Conservation (phyloP, 805 yeast species). For the Wickerhamiella brachini region DNA sequence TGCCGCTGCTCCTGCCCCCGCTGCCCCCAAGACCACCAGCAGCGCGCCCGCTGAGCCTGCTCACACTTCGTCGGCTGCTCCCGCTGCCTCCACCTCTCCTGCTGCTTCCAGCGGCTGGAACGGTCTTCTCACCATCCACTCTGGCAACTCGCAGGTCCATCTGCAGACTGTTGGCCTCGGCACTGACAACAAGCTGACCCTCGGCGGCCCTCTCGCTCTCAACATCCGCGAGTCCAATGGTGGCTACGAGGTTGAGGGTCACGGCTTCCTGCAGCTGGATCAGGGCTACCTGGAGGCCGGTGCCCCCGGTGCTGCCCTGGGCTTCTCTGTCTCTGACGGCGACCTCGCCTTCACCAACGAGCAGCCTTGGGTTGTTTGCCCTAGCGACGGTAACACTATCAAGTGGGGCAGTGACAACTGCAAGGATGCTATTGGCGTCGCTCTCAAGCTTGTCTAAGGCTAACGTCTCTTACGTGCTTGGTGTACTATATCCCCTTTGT, state of each 20-base stretch:
- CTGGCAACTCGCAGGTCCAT: neutral
- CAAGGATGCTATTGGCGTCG: conserved; percentile 1
- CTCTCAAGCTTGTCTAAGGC: neutral
- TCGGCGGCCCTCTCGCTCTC: neutral
- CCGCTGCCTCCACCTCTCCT: neutral
- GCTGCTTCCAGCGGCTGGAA: neutral
- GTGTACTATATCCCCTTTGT: neutral
- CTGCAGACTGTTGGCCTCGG: neutral
- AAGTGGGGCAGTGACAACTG: conserved; percentile 1
- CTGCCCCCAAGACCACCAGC: neutral
- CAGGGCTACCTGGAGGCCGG: conserved; percentile 8
- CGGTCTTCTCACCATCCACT: conserved; percentile 1
- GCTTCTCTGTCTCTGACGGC: conserved; percentile 11
- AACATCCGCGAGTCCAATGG: neutral
- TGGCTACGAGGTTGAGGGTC: conserved; percentile 9
- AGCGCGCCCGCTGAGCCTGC: neutral
- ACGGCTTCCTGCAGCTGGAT: conserved; percentile 10
- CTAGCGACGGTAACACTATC: conserved; percentile 5
- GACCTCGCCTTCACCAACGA: conserved; percentile 11
- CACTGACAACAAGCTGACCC: conserved; percentile 1
- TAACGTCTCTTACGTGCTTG: neutral
- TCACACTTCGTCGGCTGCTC: neutral
- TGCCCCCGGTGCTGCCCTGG: conserved; percentile 12
- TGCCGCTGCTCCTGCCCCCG: neutral
- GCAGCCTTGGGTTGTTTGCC: conserved; percentile 1